Percentiles rank a stretch among this genome's conserved stretches.
These are phyloP conservation scores for Claviceps quebecensis DNA, from an alignment of 2,329 filamentous ascomycete species.

Conservation along the genomic window DNA sequence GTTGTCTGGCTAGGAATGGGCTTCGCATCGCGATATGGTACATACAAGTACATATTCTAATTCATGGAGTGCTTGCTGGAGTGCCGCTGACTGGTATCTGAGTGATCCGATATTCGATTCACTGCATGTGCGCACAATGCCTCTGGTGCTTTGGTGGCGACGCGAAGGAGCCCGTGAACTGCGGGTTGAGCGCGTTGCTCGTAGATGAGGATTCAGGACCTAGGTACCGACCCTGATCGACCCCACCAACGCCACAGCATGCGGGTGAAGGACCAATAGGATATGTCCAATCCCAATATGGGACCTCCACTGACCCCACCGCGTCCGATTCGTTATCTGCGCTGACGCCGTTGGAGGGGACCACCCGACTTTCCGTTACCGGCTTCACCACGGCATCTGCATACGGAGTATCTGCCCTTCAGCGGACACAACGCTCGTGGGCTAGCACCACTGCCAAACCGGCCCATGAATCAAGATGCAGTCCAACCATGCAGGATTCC, in stretches of 20 bases:
- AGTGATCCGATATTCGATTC: no score
- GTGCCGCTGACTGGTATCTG: no score
- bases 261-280: no score
- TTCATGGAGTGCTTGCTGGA: no score
- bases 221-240: neutral
- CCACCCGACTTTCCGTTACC: neutral
- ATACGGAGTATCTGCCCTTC: no score
- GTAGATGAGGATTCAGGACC: neutral
- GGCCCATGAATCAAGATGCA: neutral
- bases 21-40: no score
- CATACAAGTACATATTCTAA: no score
- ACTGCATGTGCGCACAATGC: no score
- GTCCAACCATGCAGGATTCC: neutral
- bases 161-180: neutral
- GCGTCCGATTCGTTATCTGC: neutral
- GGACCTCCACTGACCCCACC: neutral
- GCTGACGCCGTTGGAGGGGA: neutral
- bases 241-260: neutral
- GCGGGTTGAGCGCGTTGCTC: neutral
- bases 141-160: no score
- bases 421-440: neutral
- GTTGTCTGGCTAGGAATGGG: no score
- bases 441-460: neutral
- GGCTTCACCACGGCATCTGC: no score
- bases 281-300: neutral